Evolutionary conservation across 179 eudicot species (phyloP), one percentile per base, ranked within the genome.

Genomic region (Drosera spatulata): DNA sequence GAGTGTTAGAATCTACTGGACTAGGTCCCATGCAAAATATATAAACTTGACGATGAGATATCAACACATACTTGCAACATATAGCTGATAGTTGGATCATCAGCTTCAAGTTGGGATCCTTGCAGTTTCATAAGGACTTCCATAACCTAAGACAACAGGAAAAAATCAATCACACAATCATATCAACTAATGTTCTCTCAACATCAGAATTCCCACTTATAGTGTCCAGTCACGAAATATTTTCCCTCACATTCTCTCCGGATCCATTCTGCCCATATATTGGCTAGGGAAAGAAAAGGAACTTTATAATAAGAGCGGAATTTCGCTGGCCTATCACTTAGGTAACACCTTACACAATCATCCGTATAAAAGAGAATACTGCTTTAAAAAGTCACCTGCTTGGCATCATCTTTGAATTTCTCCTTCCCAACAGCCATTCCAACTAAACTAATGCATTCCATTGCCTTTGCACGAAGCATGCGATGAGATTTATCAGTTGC

Each of bases 381-480:
- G 37, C 44, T 38, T 15, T 50, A 11, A 8, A 8, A 8, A 50
- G 41, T 61, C 38, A 61, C 70, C 70, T 66, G 64, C 41, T 33
- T 41, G 4, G 64, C 70, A 14, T 66, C 70, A 44, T 53, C 64
- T 39, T 64, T 59, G 41, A 66, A 66, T 41, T 59, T 66, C 37
- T 66, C 69, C 56, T 66, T 66, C 13, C 69, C 69, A 66, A 66
- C 69, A 58, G 69, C 69, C 69, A 66, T 59, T 46, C 70, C 70
- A 59, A 66, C 64, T 33, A 66, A 22, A 53, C 64, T 66, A 66
- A 66, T 52, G 53, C 70, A 66, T 47, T 66, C 64, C 59, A 60
- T 53, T 8, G 70, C 53, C 47, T 66, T 66, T 53, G 54, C 53
- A 59, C 62, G 64, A 37, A 66, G 70, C 64, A 59, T 66, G 53